Evolutionary conservation across 1,284 basidiomycete genomes (phyloP).

Genomic region (Cutaneotrichosporon curvatum): DNA sequence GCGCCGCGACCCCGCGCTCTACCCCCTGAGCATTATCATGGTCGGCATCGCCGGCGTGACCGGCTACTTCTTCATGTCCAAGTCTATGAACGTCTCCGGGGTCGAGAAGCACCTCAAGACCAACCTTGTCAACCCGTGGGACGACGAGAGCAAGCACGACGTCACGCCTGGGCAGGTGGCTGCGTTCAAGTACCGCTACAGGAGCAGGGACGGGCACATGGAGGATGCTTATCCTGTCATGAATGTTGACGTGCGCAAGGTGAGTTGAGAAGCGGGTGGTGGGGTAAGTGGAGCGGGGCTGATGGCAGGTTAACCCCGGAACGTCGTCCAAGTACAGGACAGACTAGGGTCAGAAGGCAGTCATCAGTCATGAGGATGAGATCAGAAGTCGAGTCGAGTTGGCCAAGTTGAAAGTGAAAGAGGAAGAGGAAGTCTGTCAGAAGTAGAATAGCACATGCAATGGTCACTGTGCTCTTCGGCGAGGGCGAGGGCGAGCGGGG

Average conservation of each 20-base stretch:
- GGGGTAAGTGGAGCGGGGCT: not conserved
- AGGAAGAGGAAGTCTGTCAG: too few relatives aligned
- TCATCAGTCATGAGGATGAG: too few relatives aligned
- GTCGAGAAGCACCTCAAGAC: conserved; percentile 25
- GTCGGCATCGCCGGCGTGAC: conserved; percentile 36
- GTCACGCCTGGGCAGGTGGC: conserved; percentile 36
- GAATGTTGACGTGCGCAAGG: conserved; percentile 31
- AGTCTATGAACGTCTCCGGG: conserved; percentile 31
- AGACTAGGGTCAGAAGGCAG: too few relatives aligned
- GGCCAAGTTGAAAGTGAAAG: too few relatives aligned
- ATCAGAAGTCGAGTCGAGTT: too few relatives aligned
- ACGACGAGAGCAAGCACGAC: conserved; percentile 35
- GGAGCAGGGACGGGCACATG: conserved; percentile 40
- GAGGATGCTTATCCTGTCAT: conserved; percentile 41
- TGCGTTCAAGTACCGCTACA: conserved; percentile 47
- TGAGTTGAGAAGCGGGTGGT: conserved; percentile 18
- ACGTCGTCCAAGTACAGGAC: too few relatives aligned
- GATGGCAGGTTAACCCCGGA: conserved; percentile 1
- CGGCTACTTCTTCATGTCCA: conserved; percentile 43
- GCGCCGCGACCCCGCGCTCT: conserved; percentile 45
- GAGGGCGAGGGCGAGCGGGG: too few relatives aligned
- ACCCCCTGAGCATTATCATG: conserved; percentile 42
- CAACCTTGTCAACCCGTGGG: conserved; percentile 43
- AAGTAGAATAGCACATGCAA: too few relatives aligned
- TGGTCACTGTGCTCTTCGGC: too few relatives aligned